Conservation (phyloP, 2,329 filamentous ascomycete genomes). For the Podosphaera aphanis region DNA sequence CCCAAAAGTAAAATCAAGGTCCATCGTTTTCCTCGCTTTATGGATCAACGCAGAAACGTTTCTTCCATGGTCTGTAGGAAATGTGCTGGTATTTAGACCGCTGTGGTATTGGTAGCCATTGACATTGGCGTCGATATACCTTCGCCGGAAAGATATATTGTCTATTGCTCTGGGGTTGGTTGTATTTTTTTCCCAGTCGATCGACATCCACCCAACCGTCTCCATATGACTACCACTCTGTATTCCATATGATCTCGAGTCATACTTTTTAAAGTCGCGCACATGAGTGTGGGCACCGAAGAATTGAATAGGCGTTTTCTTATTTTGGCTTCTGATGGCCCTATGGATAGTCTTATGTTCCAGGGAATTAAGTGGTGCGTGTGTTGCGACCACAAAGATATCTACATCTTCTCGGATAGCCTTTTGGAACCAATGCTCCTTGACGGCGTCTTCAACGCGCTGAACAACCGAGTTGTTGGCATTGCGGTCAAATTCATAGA, state of each 20-base stretch:
- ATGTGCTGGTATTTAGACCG: constrained; percentile 43
- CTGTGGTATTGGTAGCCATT: constrained; percentile 67
- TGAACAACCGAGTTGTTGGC: constrained; percentile 77
- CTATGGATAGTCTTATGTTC: constrained; percentile 61
- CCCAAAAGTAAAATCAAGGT: constrained; percentile 54
- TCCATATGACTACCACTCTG: constrained; percentile 86
- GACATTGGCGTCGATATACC: constrained; percentile 88
- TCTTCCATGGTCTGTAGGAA: constrained; percentile 50
- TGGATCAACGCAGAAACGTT: constrained; percentile 49
- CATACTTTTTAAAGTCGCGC: constrained; percentile 60
- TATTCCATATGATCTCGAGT: constrained; percentile 53
- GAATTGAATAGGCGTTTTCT: constrained; percentile 70
- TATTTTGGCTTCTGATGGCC: constrained; percentile 52
- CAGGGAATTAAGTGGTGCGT: constrained; percentile 58
- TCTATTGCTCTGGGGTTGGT: not conserved
- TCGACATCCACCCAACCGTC: constrained; percentile 81
- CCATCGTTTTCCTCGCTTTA: constrained; percentile 42
- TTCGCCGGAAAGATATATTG: constrained; percentile 40
- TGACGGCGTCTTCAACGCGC: constrained; percentile 54
- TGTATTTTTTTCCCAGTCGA: constrained; percentile 30
- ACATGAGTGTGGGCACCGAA: constrained; percentile 84
- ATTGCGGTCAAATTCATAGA: constrained; percentile 82
- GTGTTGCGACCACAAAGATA: constrained; percentile 66
- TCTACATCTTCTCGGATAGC: constrained; percentile 70
- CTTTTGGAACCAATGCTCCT: constrained; percentile 71